Evolutionary conservation across 257 asterid genomes (phyloP).

Genomic region (Lithospermum erythrorhizon): DNA sequence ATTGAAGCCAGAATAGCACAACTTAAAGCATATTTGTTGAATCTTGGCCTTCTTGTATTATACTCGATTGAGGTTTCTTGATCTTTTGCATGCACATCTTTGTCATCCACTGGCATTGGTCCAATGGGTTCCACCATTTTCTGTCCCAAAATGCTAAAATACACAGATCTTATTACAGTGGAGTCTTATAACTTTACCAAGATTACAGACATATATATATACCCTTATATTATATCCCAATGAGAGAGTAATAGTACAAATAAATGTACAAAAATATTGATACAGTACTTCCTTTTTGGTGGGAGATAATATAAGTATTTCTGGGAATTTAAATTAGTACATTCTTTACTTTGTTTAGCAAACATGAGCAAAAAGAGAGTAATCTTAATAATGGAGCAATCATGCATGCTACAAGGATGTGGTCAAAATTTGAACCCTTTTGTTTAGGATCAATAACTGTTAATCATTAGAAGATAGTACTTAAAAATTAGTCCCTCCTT

Average conservation of each 20-base stretch:
- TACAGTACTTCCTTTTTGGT: too few species aligned
- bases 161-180: background rate
- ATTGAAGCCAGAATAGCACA: constrained; percentile 80
- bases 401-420: background rate
- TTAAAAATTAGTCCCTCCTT: too few species aligned
- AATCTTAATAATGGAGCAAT: background rate
- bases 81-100: background rate
- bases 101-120: background rate
- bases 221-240: too few species aligned
- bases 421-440: background rate
- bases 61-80: background rate
- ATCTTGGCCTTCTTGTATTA: constrained; percentile 6
- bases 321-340: too few species aligned
- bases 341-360: too few species aligned
- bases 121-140: constrained; percentile 1
- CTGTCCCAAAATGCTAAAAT: background rate
- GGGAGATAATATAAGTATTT: too few species aligned
- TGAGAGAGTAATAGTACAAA: too few species aligned
- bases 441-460: background rate
- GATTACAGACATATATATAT: too few species aligned
- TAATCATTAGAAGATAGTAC: too few species aligned
- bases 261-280: too few species aligned
- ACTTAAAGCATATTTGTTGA: constrained; percentile 55
- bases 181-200: too few species aligned
- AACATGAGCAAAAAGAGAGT: too few species aligned